Evolutionary conservation across 2,329 filamentous ascomycete genomes (phyloP), one percentile per base, ranked within the genome.

Genomic region (Thielaviopsis musarum): DNA sequence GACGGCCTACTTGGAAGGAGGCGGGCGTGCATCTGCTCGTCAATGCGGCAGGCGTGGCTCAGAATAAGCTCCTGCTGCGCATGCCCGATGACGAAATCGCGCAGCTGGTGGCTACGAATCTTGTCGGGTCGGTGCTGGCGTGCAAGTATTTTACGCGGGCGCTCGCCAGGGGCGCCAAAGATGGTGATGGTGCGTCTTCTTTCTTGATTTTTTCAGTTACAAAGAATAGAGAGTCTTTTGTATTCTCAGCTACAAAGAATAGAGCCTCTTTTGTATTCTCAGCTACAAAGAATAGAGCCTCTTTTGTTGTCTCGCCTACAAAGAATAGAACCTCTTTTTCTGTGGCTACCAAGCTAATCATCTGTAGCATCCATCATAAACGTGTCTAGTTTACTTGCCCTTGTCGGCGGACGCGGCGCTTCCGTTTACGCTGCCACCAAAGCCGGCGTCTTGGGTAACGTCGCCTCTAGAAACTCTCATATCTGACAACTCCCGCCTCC

Each of bases 351-450:
- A 12, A 19, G 49, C 54, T 52, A 61, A 56, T 21, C 34, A n/a
- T 5, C n/a, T 10, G 5, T 53, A 79, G 79, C 77, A 7, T 87
- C 82, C 66, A 90, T 95, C 62, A 83, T 95, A 69, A 95, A 95
- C 67, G 74, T 95, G 22, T 83, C 87, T 0, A 91, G 87, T 54
- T 73, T 94, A 30, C 77, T 95, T 53, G 89, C 83, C 0, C 67
- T 77, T 1, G 83, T 84, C 61, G 85, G 83, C 0, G 86, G 84
- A 0, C 74, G 74, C 1, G 90, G 90, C 6, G 83, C 85, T 13
- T 79, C 84, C 4, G 80, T 83, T 0, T 93, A 93, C 68, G 83
- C 85, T 5, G 87, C 88, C 7, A 84, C 84, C 52, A 95, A 95
- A 69, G 88, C 89, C 5, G 89, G 88, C 2, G 72, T 95, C 1